A percentile compares a stretch with the other conserved stretches of the same genome.
Conservation (phyloP, 805 yeast genomes). For the Schwanniomyces occidentalis region DNA sequence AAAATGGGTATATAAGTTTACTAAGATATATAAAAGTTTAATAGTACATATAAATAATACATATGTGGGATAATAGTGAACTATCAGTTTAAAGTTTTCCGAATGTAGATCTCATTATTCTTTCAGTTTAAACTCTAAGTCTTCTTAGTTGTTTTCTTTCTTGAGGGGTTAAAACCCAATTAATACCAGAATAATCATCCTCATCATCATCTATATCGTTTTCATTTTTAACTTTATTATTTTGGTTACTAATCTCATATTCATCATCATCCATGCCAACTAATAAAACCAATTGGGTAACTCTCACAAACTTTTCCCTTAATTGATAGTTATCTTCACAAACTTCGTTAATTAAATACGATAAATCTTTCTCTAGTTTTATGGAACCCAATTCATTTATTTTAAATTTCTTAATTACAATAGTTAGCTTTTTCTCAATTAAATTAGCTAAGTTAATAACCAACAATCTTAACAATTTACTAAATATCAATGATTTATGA, state of each 20-base stretch:
- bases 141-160: constrained; percentile 67
- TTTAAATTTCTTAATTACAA: constrained; percentile 52
- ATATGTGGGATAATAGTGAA: no score
- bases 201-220: constrained; percentile 33
- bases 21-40: no score
- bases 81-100: no score
- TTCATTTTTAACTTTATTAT: constrained; percentile 39
- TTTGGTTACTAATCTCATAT: constrained; percentile 35
- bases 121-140: constrained; percentile 53
- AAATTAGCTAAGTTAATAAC: constrained; percentile 55
- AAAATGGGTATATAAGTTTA: no score
- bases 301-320: constrained; percentile 74
- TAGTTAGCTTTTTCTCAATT: constrained; percentile 69
- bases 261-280: constrained; percentile 76
- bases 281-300: constrained; percentile 81
- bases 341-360: constrained; percentile 69
- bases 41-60: no score
- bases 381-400: constrained; percentile 83
- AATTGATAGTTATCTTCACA: constrained; percentile 71
- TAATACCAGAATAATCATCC: constrained; percentile 37
- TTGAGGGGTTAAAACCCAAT: constrained; percentile 77
- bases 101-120: no score
- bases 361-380: constrained; percentile 78
- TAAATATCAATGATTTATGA: constrained; percentile 51
- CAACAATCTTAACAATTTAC: constrained; percentile 46